Conservation (phyloP, 2,329 filamentous ascomycete genomes). For the Torrubiellomyces zombiae region DNA sequence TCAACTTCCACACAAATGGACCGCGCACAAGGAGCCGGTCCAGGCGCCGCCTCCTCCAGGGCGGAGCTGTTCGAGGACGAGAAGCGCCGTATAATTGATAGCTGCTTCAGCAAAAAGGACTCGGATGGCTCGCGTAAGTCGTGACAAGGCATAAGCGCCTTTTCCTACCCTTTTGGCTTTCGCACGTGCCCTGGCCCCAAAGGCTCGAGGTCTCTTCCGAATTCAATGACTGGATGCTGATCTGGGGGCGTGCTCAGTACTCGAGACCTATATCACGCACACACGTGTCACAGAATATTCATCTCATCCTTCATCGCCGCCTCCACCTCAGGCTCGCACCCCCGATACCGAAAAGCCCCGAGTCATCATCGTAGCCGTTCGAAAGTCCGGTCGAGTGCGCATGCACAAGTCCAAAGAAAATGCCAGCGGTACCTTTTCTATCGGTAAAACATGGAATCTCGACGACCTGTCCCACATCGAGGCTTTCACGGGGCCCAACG, state of each 20-base stretch:
- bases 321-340: conserved; percentile 58
- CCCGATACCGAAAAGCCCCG: conserved; percentile 69
- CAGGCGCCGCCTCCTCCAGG: conserved; percentile 17
- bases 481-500: conserved; percentile 51
- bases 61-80: conserved; percentile 94
- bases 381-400: conserved; percentile 79
- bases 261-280: conserved; percentile 94
- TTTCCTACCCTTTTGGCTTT: too few relatives aligned
- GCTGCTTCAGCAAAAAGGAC: conserved; percentile 85
- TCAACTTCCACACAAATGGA: conserved; percentile 15
- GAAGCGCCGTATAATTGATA: conserved; percentile 84
- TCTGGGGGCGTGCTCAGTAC: conserved; percentile 10
- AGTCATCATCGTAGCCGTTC: conserved; percentile 83
- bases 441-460: conserved; percentile 95
- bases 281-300: conserved; percentile 82
- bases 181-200: too few relatives aligned
- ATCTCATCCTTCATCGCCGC: conserved; percentile 64
- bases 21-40: conserved; percentile 21
- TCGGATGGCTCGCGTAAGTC: conserved; percentile 66
- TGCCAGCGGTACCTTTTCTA: conserved; percentile 81
- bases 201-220: too few relatives aligned
- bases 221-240: too few relatives aligned
- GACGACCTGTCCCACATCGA: conserved; percentile 77
- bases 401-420: conserved; percentile 98
- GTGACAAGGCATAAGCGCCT: too few relatives aligned